phyloP scores from a whole-genome alignment of 305 asterid genomes.

The Nicotiana rustica region DNA sequence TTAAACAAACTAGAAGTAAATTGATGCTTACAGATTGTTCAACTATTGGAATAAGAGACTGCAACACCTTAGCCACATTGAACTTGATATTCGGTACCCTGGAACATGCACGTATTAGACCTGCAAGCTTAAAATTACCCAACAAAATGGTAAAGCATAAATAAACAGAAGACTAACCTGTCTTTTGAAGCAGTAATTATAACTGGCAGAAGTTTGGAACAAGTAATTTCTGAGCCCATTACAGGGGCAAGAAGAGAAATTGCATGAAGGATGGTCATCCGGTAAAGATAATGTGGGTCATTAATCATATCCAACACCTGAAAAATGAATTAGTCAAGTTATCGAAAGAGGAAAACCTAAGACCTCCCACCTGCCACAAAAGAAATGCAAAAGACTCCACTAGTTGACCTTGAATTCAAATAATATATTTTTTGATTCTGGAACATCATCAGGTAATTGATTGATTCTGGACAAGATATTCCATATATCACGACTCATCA shows the following conservation, averaged over 20 bases:
- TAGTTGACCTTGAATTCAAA: not conserved
- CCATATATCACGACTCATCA: not conserved
- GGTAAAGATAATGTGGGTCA: slow-evolving; percentile 57
- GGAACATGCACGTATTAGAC: slow-evolving; percentile 35
- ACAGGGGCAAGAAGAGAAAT: slow-evolving; percentile 60
- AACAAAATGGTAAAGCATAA: slow-evolving; percentile 18
- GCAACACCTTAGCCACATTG: slow-evolving; percentile 62
- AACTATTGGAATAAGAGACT: slow-evolving; percentile 56
- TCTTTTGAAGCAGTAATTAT: slow-evolving; percentile 50
- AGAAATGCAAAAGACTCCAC: not conserved
- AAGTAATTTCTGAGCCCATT: slow-evolving; percentile 56
- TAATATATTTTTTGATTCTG: not conserved
- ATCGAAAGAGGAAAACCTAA: not conserved
- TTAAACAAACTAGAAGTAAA: not conserved
- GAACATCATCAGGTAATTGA: not conserved
- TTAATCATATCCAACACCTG: slow-evolving; percentile 55
- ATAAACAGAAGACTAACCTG: slow-evolving; percentile 36
- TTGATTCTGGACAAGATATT: slow-evolving; percentile 13
- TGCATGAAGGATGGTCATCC: slow-evolving; percentile 56
- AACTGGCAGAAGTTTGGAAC: slow-evolving; percentile 53
- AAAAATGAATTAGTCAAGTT: slow-evolving; percentile 24
- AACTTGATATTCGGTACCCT: slow-evolving; percentile 60
- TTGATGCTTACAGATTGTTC: slow-evolving; percentile 48
- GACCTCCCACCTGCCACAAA: not conserved
- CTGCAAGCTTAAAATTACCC: slow-evolving; percentile 12